Evolutionary conservation across 2,329 filamentous ascomycete species (phyloP), one percentile per base, ranked within the genome.

Genomic region (Ceratocystis cubensis): DNA sequence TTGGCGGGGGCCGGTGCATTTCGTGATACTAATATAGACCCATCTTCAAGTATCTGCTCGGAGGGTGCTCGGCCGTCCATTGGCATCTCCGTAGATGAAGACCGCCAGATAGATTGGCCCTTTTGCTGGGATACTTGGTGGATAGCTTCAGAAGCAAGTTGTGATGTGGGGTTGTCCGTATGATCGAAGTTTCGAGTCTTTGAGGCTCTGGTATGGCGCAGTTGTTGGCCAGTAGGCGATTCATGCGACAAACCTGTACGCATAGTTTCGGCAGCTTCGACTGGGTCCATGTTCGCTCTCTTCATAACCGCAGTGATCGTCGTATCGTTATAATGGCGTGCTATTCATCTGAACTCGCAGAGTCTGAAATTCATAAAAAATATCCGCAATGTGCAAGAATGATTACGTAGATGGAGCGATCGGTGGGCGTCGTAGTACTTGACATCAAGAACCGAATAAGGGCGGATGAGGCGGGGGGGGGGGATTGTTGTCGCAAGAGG

Each of bases 1-100:
- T 59, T 64, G 4, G 28, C 17, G 13, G 62, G 45, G 2, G 46
- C 5, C 20, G 62, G 62, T 45, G 62, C 46, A 53, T 64, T 48
- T 46, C 17, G 46, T 17, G 13, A 25, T 3, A 64, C 62, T 10
- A 64, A 37, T 53, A 64, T 53, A 10, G 62, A 64, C 45, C 62
- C 62, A 25, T 64, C 62, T 22, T 17, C 28, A 10, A 64, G 46
- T 10, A 22, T 20, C 7, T 33, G 8, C 28, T 56, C 62, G 22
- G 20, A 25, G 13, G 44, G 25, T n/a, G 5, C 46, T 5, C 7
- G 48, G 1, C 41, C 28, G 17, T 33, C 3, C 15, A 37, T 8
- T 2, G 37, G 8, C 41, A 30, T 15, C 10, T 57, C 28, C 1
- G 17, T 17, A 17, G 53, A 57, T n/a, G 15, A 4, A n/a, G 53